Base-by-base conservation (phyloP, 345 rosid genomes). In the Rubroshorea leprosula region DNA sequence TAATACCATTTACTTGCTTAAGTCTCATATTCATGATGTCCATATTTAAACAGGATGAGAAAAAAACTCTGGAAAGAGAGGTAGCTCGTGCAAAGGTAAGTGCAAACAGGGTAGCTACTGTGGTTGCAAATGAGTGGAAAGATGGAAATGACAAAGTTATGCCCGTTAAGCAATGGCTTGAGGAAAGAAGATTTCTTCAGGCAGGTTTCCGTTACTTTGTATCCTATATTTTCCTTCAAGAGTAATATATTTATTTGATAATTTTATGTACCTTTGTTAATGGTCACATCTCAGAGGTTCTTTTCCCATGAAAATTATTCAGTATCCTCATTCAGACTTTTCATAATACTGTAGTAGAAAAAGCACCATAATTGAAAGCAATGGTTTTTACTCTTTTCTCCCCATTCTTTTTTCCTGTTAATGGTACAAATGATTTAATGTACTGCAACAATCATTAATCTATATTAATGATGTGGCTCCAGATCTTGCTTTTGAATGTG, bases 101-200 rank as follows among this genome's bases (percentile, higher is more conserved):
- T 0, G 98, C 96, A 62, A 91, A 86, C 71, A 81, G 98, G 66
- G 96, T 91, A 51, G 98, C 98, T 31, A 86, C 93, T 19, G 96
- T 91, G 39, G 98, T 91, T 55, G 98, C 96, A 65, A 91, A 91
- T 48, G 98, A 89, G 61, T 89, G 96, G 98, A 91, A 89, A 80
- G 98, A 86, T 80, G 77, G 85, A 47, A 84, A 78, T 56, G 98
- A 89, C 77, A 86, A 91, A 78, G 98, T 91, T 63, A 91, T 91
- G 98, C 98, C 98, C 62, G 98, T 91, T 56, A 91, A 82, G 62
- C 98, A 91, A 55, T 92, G 98, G 98, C 98, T 92, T 17, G 96
- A 89, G 63, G 98, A 92, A 58, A 77, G 98, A 23, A 83, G 95
- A 72, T 84, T 89, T 72, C 67, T 92, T 72, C 98, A 92, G 96